phyloP scores from a whole-genome alignment of 2,329 filamentous ascomycete genomes.

The Phaeomoniella chlamydospora region DNA sequence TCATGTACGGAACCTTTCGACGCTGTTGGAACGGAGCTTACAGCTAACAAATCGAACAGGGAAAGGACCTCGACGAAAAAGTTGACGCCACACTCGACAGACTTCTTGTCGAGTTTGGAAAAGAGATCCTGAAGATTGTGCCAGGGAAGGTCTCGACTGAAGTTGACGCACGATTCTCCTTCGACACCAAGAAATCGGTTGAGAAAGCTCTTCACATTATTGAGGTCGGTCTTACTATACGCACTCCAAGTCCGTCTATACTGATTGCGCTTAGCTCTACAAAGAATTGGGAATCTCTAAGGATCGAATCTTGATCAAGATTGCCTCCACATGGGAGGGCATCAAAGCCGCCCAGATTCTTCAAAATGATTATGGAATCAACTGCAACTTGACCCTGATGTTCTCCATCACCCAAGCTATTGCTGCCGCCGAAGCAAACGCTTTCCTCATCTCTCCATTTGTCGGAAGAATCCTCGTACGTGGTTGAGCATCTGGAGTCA shows the following conservation, averaged over 20 bases:
- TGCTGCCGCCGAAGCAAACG: constrained; percentile 83
- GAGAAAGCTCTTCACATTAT: constrained; percentile 96
- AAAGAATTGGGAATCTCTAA: constrained; percentile 81
- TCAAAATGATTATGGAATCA: constrained; percentile 88
- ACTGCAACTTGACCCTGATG: constrained; percentile 98
- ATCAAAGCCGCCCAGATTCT: constrained; percentile 98
- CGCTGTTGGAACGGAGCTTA: neutral
- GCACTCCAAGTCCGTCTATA: neutral
- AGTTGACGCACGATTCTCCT: constrained; percentile 91
- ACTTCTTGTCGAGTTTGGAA: constrained; percentile 94
- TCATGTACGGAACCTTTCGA: constrained; percentile 36
- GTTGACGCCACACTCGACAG: constrained; percentile 83
- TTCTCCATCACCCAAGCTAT: constrained; percentile 94
- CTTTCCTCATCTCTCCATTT: constrained; percentile 98
- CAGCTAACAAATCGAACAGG: constrained; percentile 19
- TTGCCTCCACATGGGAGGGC: constrained; percentile 98
- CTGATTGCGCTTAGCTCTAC: constrained; percentile 59
- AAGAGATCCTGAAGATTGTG: constrained; percentile 91
- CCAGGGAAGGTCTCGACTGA: constrained; percentile 98
- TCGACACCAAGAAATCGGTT: constrained; percentile 82
- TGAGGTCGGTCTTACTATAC: constrained; percentile 63
- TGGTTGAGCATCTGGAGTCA: too few relatives aligned
- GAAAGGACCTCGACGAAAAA: constrained; percentile 57
- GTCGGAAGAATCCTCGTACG: constrained; percentile 97
- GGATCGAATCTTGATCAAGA: constrained; percentile 94